phyloP scores from a whole-genome alignment of 768 basidiomycete species.

The Collybia mongolica region DNA sequence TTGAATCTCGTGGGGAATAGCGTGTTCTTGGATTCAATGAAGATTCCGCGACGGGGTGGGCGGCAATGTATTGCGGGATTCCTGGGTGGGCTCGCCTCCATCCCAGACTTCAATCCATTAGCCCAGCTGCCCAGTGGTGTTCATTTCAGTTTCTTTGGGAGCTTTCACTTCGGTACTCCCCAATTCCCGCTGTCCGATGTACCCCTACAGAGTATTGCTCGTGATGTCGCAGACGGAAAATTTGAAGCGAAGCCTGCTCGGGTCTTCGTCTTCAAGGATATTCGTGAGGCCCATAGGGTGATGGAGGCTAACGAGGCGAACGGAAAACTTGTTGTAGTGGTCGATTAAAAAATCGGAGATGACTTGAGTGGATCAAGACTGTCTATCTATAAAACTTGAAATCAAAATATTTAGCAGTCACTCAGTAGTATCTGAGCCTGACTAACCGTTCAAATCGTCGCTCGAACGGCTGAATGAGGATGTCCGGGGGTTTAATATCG shows the following conservation, averaged over 20 bases:
- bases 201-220: conserved; percentile 12
- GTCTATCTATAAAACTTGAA: too few species aligned
- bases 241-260: conserved; percentile 12
- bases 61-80: conserved; percentile 16
- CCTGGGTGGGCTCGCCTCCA: conserved; percentile 16
- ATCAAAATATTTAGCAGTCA: too few species aligned
- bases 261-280: conserved; percentile 15
- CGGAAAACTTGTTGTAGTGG: conserved; percentile 19
- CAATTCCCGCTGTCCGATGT: conserved; percentile 19
- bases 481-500: too few species aligned
- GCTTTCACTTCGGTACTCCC: conserved; percentile 16
- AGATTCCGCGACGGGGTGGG: conserved; percentile 12
- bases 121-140: conserved; percentile 20
- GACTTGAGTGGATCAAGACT: too few species aligned
- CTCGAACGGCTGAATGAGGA: too few species aligned
- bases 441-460: too few species aligned
- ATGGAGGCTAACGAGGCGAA: conserved; percentile 15
- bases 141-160: conserved; percentile 20
- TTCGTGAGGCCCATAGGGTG: conserved; percentile 14
- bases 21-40: conserved; percentile 15
- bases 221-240: conserved; percentile 11
- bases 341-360: neutral
- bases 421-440: too few species aligned
- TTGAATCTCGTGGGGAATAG: conserved; percentile 20
- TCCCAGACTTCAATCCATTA: conserved; percentile 17